Conservation (phyloP, 805 yeast species). For the Jamesozyma lodderae region DNA sequence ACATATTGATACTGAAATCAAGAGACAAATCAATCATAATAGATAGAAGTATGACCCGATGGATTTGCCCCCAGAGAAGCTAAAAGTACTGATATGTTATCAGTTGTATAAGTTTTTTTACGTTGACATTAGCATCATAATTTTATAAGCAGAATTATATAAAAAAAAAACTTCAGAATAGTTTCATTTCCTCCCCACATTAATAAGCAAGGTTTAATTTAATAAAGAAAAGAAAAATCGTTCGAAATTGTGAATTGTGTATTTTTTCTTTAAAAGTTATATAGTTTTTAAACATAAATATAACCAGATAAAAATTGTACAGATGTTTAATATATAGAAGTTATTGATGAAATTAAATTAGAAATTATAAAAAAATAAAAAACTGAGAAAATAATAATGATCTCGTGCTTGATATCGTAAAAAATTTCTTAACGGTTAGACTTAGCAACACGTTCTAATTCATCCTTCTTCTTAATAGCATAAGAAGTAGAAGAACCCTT, state of each 20-base stretch:
- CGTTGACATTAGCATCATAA: no score
- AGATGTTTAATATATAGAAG: slow-evolving; percentile 8
- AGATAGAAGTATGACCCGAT: not conserved
- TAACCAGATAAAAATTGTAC: slow-evolving; percentile 13
- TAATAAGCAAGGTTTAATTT: not conserved
- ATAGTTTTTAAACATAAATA: slow-evolving; percentile 5
- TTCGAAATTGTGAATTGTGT: slow-evolving; percentile 1
- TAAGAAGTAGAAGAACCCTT: slow-evolving; percentile 99
- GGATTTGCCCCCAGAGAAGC: no score
- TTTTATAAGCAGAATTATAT: no score
- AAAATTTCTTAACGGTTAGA: slow-evolving; percentile 86
- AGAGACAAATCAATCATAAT: slow-evolving; percentile 12
- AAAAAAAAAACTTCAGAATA: no score
- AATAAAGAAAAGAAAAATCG: slow-evolving; percentile 1
- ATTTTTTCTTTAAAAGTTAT: slow-evolving; percentile 6
- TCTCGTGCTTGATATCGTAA: not conserved
- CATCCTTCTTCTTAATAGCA: slow-evolving; percentile 99
- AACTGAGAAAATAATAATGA: not conserved
- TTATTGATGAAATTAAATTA: slow-evolving; percentile 4
- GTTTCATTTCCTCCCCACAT: no score
- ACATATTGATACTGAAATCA: slow-evolving; percentile 27
- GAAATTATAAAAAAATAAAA: not conserved
- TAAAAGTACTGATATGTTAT: no score
- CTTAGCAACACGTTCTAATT: slow-evolving; percentile 99
- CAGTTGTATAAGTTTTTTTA: no score